A percentile compares a stretch with the other conserved stretches of the same genome.
Evolutionary conservation across 129 eudicot genomes (phyloP).

Genomic region (Calendula officinalis): DNA sequence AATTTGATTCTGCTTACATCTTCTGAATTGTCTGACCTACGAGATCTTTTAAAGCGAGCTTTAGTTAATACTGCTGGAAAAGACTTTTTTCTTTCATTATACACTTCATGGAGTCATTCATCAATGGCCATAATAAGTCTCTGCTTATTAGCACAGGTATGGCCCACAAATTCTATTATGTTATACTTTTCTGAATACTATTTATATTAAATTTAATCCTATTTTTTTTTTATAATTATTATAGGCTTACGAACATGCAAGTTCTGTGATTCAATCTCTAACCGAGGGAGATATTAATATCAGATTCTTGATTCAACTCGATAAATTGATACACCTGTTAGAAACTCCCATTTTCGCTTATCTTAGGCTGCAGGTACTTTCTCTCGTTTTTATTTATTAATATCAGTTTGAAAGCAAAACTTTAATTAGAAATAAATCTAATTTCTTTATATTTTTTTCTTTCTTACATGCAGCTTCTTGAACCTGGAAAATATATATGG

Average conservation of each 20-base stretch:
- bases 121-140: constrained; percentile 95
- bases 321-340: constrained; percentile 77
- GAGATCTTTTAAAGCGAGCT: constrained; percentile 74
- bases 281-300: constrained; percentile 89
- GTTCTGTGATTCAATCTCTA: constrained; percentile 82
- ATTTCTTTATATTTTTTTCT: neutral
- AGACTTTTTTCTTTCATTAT: constrained; percentile 78
- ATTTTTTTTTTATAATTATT: neutral
- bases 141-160: constrained; percentile 94
- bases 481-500: constrained; percentile 87
- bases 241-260: constrained; percentile 85
- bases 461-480: constrained; percentile 72
- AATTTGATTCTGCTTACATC: constrained; percentile 88
- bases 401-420: neutral
- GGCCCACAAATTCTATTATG: constrained; percentile 2
- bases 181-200: neutral
- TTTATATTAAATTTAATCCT: neutral
- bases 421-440: too few species aligned
- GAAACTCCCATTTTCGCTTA: constrained; percentile 96
- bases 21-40: constrained; percentile 81
- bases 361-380: constrained; percentile 81
- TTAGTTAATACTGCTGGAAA: constrained; percentile 66
- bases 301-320: constrained; percentile 87
- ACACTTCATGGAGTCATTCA: constrained; percentile 97
- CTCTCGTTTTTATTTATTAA: neutral